Percentiles rank a stretch among this genome's conserved stretches.
Evolutionary conservation across 2,329 filamentous ascomycete species (phyloP).

Genomic region (Coniella lustricola): DNA sequence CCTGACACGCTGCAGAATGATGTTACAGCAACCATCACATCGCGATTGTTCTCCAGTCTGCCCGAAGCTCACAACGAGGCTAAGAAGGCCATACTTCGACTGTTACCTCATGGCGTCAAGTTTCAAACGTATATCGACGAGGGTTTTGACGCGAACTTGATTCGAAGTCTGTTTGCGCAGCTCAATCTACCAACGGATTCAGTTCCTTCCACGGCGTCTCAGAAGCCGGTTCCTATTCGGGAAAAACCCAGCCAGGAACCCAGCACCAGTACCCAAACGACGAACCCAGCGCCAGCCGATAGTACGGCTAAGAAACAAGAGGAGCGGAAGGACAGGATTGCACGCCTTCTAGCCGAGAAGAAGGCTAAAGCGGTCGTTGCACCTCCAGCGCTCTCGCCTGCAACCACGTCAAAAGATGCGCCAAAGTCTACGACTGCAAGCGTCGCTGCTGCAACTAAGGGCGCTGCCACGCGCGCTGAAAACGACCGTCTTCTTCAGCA

Average conservation of each 20-base stretch:
- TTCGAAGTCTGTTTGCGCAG: conserved; percentile 61
- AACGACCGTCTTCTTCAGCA: conserved; percentile 69
- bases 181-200: conserved; percentile 49
- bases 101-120: conserved; percentile 60
- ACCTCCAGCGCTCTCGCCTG: conserved; percentile 13
- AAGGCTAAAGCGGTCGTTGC: conserved; percentile 41
- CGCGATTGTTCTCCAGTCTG: conserved; percentile 23
- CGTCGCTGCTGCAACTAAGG: conserved; percentile 12
- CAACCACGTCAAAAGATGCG: not conserved
- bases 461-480: conserved; percentile 50
- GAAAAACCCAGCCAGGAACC: not conserved
- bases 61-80: conserved; percentile 50
- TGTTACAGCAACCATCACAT: not conserved
- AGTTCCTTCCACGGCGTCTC: not conserved
- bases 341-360: conserved; percentile 67
- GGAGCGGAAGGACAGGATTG: conserved; percentile 70
- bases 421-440: not conserved
- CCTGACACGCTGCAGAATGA: not conserved
- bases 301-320: conserved; percentile 37
- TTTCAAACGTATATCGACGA: conserved; percentile 69
- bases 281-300: conserved; percentile 3
- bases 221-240: not conserved
- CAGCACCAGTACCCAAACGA: conserved; percentile 1
- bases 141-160: conserved; percentile 57
- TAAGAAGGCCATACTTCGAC: conserved; percentile 57